Base-by-base conservation (phyloP, 225 moss, liverwort and hornwort species). In the Climacium dendroides region DNA sequence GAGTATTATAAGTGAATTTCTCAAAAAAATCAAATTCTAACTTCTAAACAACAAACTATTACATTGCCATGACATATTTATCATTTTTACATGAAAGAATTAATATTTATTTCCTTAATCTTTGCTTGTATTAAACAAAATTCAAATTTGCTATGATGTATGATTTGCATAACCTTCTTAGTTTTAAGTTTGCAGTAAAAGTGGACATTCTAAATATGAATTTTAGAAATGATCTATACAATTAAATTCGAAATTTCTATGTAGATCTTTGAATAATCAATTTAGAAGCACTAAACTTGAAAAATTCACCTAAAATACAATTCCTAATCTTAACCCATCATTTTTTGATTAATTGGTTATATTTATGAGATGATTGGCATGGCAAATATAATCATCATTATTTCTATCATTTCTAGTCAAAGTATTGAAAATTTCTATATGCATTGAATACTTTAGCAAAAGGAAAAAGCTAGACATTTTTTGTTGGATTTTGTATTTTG, bases 241-340 rank as follows among this genome's bases (percentile, higher is more conserved):
- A 1, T 66, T 35, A 6, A 1, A 20, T 66, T n/a, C 20, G 6
- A n/a, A 20, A 20, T 66, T 18, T n/a, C 5, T n/a, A 2, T 35
- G 10, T 6, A n/a, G 6, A 22, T n/a, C 66, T n/a, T n/a, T n/a
- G 3, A 19, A 11, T 19, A 35, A 6, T 19, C 20, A 20, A 34
- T 1, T 66, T 11, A 6, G 5, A 11, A n/a, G 3, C 0, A 0
- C 11, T 35, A 10, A 35, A 1, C 11, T 65, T 35, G 35, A 65
- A 10, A 65, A 19, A 10, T 35, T 35, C 11, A 35, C 65, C 3
- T 19, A 65, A 65, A 35, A 0, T 19, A 19, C 3, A 35, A 35
- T 35, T 19, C 6, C 10, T 65, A 65, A 19, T 65, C 1, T 20
- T n/a, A 66, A 0, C 20, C 8, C 0, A 11, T 11, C 2, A 66